Evolutionary conservation across 345 rosid genomes (phyloP).

Genomic region (Firmiana major): DNA sequence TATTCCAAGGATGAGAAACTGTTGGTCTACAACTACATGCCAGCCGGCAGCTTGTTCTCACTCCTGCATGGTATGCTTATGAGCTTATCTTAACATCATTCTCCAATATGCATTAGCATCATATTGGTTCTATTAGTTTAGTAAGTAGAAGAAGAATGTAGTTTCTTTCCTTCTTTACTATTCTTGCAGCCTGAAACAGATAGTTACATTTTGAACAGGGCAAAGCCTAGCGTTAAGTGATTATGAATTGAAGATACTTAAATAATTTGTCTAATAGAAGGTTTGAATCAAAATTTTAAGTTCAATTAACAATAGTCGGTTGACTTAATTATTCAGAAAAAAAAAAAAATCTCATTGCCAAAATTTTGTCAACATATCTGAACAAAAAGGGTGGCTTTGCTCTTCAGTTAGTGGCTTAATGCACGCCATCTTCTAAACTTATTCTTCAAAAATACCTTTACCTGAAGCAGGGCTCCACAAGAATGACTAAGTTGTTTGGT

Average conservation of each 20-base stretch:
- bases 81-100: constrained; percentile 10
- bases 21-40: constrained; percentile 55
- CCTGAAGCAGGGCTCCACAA: no score
- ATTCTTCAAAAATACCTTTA: no score
- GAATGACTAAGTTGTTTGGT: no score
- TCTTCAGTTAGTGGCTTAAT: neutral
- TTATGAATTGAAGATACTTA: neutral
- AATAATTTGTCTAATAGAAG: neutral
- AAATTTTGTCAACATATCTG: neutral
- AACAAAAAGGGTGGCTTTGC: neutral
- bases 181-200: neutral
- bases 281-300: neutral
- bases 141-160: neutral
- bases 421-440: no score
- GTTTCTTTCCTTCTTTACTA: neutral
- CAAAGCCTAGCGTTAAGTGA: neutral
- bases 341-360: neutral
- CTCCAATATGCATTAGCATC: neutral
- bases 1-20: constrained; percentile 64
- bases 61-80: constrained; percentile 54
- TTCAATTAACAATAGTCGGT: no score
- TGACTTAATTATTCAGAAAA: no score
- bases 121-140: neutral
- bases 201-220: neutral
- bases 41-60: constrained; percentile 62